Evolutionary conservation across 345 rosid species (phyloP), one percentile per base, ranked within the genome.

Genomic region (Raphanus sativus): DNA sequence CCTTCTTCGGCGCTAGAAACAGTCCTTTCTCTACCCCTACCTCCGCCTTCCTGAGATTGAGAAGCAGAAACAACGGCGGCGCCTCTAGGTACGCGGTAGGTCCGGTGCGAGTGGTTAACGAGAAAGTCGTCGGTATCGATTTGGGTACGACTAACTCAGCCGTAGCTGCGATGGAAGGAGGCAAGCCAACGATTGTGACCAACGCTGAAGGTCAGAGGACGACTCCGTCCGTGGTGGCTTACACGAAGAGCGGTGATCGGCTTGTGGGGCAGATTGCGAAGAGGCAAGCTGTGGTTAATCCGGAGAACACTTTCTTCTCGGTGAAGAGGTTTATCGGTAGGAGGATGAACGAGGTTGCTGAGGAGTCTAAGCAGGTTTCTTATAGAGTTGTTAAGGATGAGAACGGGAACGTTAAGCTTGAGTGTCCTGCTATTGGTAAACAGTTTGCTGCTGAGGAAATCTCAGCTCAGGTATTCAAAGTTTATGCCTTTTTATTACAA

Each of bases 141-240:
- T 76, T 91, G 65, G 99, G 99, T 34, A 96, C 99, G 10, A 95
- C 98, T 11, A 95, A 95, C 71, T 95, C 99, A 4, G 98, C 97
- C 0, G 98, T 91, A 45, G 99, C 99, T 25, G 99, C 97, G 0
- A 95, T 95, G 98, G 99, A 95, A 80, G 99, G 99, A 62, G 99
- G 99, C 26, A 91, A 95, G 76, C 98, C 97, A 1, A 92, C 98
- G n/a, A 95, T 95, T 58, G 97, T 95, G 9, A 89, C 98, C 1
- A 92, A 95, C 75, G 96, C 92, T 0, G 99, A 95, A 77, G 99
- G 99, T 25, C 99, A 95, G 78, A 84, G 99, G 48, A 95, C 99
- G 45, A 93, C 99, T 30, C 98, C 99, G 2, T 92, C 98, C 0
- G 99, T 95, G 12, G 99, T 91, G 69, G 99, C 99, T 1, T 95